Base-by-base conservation (phyloP, 1,284 basidiomycete species). In the Ustilago tritici region DNA sequence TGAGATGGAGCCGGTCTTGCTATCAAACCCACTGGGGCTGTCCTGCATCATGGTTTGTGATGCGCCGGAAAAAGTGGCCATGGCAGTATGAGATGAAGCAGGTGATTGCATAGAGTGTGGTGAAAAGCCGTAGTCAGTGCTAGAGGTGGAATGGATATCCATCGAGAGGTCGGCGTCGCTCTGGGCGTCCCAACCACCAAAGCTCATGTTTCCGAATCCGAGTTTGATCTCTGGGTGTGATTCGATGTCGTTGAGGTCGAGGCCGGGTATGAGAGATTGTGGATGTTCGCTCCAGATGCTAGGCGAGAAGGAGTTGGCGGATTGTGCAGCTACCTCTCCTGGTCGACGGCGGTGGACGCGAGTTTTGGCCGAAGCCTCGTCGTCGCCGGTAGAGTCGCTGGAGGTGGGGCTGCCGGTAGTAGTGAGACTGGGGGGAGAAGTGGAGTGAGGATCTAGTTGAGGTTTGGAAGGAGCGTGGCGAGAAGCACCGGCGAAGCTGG, bases 41-140 rank as follows among this genome's bases (percentile, higher is more conserved):
- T 69, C 74, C 28, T 72, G 59, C 14, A 54, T 61, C 61, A 76
- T 55, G 52, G 65, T 55, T 12, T 65, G 69, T 10, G 69, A 66
- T 4, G 69, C 69, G 19, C 58, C 49, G 8, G 69, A 62, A 23
- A 76, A 61, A 56, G 65, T 76, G 32, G 50, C 46, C 58, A 64
- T 63, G 31, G 74, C 65, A 28, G 67, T 71, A 56, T 76, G 74
- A 11, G 74, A 72, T 23, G 69, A 70, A 36, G 62, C 72, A 8
- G 76, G 76, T 14, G 76, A 78, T 32, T 71, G 76, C n/a, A 68
- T 54, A 5, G 76, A 75, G 28, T 43, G 58, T 12, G 76, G 76
- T 19, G 76, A 78, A 23, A 78, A 75, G 53, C 56, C 69, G 55
- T 75, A 65, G 28, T 78, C 76, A 53, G 71, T 78, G 61, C 76